Percentiles rank a stretch among this genome's conserved stretches.
These are phyloP conservation scores for Penicillium soppii DNA, from an alignment of 495 filamentous ascomycete species.

Conservation along the genomic window DNA sequence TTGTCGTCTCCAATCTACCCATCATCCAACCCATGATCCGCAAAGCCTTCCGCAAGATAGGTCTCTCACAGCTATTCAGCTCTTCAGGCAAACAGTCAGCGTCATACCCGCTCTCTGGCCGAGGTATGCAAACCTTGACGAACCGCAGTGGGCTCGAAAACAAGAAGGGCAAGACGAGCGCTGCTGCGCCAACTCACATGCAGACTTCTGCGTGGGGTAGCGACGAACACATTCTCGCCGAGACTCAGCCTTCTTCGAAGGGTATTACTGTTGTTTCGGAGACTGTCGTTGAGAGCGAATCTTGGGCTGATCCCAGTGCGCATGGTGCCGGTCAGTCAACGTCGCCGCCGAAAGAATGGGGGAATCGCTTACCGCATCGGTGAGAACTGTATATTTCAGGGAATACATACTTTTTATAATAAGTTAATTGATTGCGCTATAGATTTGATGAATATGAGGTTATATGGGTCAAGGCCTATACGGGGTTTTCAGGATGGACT, in stretches of 20 bases:
- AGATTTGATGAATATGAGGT: neutral
- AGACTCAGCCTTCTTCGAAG: conserved; percentile 8
- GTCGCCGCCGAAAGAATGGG: conserved; percentile 17
- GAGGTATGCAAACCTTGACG: conserved; percentile 13
- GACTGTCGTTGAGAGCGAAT: conserved; percentile 29
- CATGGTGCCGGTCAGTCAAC: neutral
- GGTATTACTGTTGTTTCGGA: conserved; percentile 35
- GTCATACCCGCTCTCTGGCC: conserved; percentile 22
- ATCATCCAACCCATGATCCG: conserved; percentile 54
- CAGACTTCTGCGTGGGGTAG: conserved; percentile 28
- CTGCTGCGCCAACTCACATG: conserved; percentile 11
- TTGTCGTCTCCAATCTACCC: conserved; percentile 55
- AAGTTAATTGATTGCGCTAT: neutral
- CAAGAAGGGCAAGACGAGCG: conserved; percentile 14
- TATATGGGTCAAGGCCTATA: neutral
- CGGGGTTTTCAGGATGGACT: no score
- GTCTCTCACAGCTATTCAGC: conserved; percentile 31
- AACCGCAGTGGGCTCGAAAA: conserved; percentile 7
- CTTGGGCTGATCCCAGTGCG: conserved; percentile 5
- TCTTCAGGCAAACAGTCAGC: conserved; percentile 18
- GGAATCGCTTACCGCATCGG: neutral
- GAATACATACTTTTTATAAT: neutral
- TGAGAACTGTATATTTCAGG: neutral
- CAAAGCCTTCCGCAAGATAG: conserved; percentile 27
- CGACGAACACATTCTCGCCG: conserved; percentile 29